These are phyloP conservation scores for Aspergillus panamensis DNA, from an alignment of 495 filamentous ascomycete genomes.

Conservation along the genomic window DNA sequence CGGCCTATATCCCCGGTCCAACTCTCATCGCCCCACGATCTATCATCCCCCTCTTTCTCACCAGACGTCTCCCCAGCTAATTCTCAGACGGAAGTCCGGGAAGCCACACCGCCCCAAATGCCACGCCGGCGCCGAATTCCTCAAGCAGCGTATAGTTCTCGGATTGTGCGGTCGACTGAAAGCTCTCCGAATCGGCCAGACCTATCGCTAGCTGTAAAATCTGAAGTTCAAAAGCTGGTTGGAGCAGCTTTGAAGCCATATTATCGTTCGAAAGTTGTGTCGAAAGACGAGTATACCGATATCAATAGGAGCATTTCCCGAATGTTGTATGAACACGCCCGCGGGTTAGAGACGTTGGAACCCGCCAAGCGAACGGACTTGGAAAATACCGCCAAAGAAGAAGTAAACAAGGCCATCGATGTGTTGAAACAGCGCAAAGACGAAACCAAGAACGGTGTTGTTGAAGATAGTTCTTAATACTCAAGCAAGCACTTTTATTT, in stretches of 20 bases:
- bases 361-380: slow-evolving; percentile 56
- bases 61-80: slow-evolving; percentile 41
- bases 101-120: slow-evolving; percentile 17
- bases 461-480: slow-evolving; percentile 24
- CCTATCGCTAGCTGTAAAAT: slow-evolving; percentile 69
- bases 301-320: slow-evolving; percentile 83
- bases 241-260: slow-evolving; percentile 70
- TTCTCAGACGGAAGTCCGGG: slow-evolving; percentile 20
- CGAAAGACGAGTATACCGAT: slow-evolving; percentile 78
- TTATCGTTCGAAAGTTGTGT: slow-evolving; percentile 63
- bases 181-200: slow-evolving; percentile 52
- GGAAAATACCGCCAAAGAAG: slow-evolving; percentile 66
- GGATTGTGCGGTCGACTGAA: slow-evolving; percentile 45
- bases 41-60: slow-evolving; percentile 58
- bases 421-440: slow-evolving; percentile 25
- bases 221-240: slow-evolving; percentile 79
- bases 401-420: slow-evolving; percentile 66
- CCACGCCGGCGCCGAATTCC: slow-evolving; percentile 29
- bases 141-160: slow-evolving; percentile 31
- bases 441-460: slow-evolving; percentile 22
- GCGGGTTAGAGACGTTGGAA: slow-evolving; percentile 54
- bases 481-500: slow-evolving; percentile 3
- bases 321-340: slow-evolving; percentile 78
- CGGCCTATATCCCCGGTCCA: slow-evolving; percentile 66
- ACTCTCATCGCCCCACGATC: slow-evolving; percentile 61